Conservation (phyloP, 1,284 basidiomycete genomes). For the Ustilago esculenta region DNA sequence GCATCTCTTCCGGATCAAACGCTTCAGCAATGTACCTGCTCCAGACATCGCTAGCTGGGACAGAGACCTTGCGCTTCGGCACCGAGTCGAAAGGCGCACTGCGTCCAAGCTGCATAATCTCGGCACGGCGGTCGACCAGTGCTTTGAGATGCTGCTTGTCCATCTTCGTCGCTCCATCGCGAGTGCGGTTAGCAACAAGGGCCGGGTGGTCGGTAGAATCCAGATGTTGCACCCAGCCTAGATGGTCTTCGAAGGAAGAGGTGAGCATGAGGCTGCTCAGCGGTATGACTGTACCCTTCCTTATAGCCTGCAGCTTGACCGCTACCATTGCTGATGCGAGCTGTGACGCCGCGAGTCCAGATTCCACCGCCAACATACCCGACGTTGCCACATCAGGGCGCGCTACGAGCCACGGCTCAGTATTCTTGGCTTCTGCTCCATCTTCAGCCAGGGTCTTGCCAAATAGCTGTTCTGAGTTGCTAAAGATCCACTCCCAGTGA, state of each 20-base stretch:
- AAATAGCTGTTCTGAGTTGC: slow-evolving; percentile 34
- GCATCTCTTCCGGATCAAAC: slow-evolving; percentile 27
- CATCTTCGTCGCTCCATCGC: slow-evolving; percentile 3
- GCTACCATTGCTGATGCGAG: slow-evolving; percentile 37
- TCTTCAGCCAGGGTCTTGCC: neutral
- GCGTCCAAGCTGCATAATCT: slow-evolving; percentile 41
- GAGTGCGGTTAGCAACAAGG: slow-evolving; percentile 23
- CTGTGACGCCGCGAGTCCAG: slow-evolving; percentile 4
- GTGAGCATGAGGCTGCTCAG: slow-evolving; percentile 36
- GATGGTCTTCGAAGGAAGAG: slow-evolving; percentile 24
- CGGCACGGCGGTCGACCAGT: slow-evolving; percentile 31
- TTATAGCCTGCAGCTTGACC: slow-evolving; percentile 33
- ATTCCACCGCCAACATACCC: neutral
- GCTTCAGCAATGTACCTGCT: slow-evolving; percentile 7
- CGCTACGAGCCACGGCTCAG: slow-evolving; percentile 21
- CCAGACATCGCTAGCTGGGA: slow-evolving; percentile 9
- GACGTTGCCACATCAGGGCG: neutral
- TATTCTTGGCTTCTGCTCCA: neutral
- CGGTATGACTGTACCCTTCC: slow-evolving; percentile 38
- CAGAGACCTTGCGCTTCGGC: neutral
- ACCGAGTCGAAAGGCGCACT: slow-evolving; percentile 14
- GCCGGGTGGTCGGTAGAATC: slow-evolving; percentile 35
- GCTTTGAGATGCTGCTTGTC: slow-evolving; percentile 38
- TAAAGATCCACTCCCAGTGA: slow-evolving; percentile 30
- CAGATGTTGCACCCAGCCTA: slow-evolving; percentile 37